Base-by-base conservation (phyloP, 1,284 basidiomycete genomes). In the Inonotus obliquus region DNA sequence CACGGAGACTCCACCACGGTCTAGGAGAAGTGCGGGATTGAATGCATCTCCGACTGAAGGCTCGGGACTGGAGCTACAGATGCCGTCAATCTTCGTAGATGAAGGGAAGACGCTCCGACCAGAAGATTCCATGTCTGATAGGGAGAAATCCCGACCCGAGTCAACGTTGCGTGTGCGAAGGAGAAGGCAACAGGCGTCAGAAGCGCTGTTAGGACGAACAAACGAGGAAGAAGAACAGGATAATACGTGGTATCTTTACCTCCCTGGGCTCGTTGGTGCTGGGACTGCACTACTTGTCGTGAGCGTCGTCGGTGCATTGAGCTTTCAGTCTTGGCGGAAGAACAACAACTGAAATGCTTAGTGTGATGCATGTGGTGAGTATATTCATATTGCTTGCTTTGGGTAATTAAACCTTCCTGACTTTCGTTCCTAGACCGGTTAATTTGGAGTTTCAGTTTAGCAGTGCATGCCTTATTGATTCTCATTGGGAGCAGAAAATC, bases 281-380 rank as follows among this genome's bases (percentile, higher is more conserved):
- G 89, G 89, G 11, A 90, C 89, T 19, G 89, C 89, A 49, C 69
- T 91, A 64, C 77, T 91, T 47, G 85, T 90, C 14, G 86, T 91
- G 14, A 89, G 89, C 0, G 84, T 91, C 55, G 81, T 88, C 41
- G 85, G 87, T 1, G 86, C 83, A 2, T 71, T 91, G 66, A 87
- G 87, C 63, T 82, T 91, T 67, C 87, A 88, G 37, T 87, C 86
- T 72, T 91, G 89, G 74, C 81, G 88, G 72, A 83, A 86, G 64
- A 85, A 80, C 67, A 85, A 87, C 49, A 63, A 63, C 62, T 68
- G 37, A 62, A n/a, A 25, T 21, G 25, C 21, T 17, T 48, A 27
- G 35, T 2, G n/a, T 9, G 32, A 52, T 35, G 27, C 7, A 35
- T 19, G 1, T 35, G 27, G 32, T 32, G 17, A 44, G 41, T 11